Base-by-base conservation (phyloP, 116 monocot species). In the Dioscorea cayenensis region DNA sequence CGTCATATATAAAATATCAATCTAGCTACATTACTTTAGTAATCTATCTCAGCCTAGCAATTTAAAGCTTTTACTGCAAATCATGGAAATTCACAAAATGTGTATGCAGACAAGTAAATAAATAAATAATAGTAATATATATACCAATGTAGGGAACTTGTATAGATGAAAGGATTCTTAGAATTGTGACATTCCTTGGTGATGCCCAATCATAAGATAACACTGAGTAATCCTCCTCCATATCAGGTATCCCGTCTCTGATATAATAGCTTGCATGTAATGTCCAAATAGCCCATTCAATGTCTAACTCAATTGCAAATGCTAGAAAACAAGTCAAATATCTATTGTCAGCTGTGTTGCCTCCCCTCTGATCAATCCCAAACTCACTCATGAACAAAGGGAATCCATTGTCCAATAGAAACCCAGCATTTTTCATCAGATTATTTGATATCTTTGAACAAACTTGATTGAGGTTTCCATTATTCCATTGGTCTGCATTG, bases 371-470 rank as follows among this genome's bases (percentile, higher is more conserved):
- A 27, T 91, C 91, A 0, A 83, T 51, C 16, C 91, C 91, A 19
- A 77, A 92, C 80, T 96, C 95, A 36, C 90, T 86, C 50, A 96
- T 14, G 69, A 96, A 96, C 69, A 96, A 64, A 10, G 95, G 95
- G 63, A 65, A 84, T 1, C 87, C 92, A 55, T 71, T 73, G 17
- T 72, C 71, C 16, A 91, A 67, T 27, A 95, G 70, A 74, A 88
- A 95, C 13, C 88, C 88, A 3, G 28, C 95, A 25, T 66, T 83
- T 9, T 60, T 58, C 79, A 80, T 82, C 55, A 86, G 60, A 16
- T 37, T 72, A 2, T 65, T 51, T 1, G 38, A 21, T 1, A 89
- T 66, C 27, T 69, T 65, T 3, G 80, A 80, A 37, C 95, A 95
- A 11, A 81, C 91, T 48, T 91, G 66, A 36, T 95, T 95, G 1